A percentile compares a stretch with the other conserved stretches of the same genome.
These are phyloP conservation scores for Ilex aquifolium DNA, from an alignment of 257 asterid genomes.

Conservation along the genomic window DNA sequence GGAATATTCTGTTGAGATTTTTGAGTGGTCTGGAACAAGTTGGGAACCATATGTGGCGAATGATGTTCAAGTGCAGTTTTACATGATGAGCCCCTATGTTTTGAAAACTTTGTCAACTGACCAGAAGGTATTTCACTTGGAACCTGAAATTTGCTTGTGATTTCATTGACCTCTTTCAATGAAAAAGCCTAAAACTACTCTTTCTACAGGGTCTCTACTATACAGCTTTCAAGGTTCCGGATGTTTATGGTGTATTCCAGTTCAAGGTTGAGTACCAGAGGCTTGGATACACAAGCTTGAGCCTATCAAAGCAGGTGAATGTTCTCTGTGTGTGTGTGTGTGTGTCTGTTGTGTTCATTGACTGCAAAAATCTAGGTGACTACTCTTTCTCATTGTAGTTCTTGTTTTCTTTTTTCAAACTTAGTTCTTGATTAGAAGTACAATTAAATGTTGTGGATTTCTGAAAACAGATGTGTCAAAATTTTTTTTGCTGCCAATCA, in stretches of 20 bases:
- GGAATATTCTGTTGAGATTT: constrained; percentile 70
- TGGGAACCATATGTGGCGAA: constrained; percentile 78
- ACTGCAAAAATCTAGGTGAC: background rate
- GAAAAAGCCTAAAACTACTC: constrained; percentile 1
- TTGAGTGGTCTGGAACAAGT: constrained; percentile 69
- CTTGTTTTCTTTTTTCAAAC: background rate
- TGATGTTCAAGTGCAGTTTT: constrained; percentile 80
- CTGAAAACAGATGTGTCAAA: no score
- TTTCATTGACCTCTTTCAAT: background rate
- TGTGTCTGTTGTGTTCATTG: background rate
- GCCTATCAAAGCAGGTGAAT: constrained; percentile 66
- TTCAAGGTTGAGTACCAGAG: constrained; percentile 73
- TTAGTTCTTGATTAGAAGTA: no score
- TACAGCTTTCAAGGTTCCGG: constrained; percentile 80
- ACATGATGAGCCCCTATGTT: constrained; percentile 91
- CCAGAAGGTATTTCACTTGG: constrained; percentile 43
- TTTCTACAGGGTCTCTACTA: constrained; percentile 55
- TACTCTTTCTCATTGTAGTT: background rate
- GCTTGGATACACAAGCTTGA: constrained; percentile 64
- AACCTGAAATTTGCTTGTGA: background rate
- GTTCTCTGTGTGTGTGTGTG: background rate
- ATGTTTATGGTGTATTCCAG: constrained; percentile 88
- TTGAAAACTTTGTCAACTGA: constrained; percentile 75
- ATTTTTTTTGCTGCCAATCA: no score
- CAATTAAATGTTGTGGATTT: no score